A percentile compares a stretch with the other conserved stretches of the same genome.
These are phyloP conservation scores for Sonneratia alba DNA, from an alignment of 345 rosid genomes.

Conservation along the genomic window DNA sequence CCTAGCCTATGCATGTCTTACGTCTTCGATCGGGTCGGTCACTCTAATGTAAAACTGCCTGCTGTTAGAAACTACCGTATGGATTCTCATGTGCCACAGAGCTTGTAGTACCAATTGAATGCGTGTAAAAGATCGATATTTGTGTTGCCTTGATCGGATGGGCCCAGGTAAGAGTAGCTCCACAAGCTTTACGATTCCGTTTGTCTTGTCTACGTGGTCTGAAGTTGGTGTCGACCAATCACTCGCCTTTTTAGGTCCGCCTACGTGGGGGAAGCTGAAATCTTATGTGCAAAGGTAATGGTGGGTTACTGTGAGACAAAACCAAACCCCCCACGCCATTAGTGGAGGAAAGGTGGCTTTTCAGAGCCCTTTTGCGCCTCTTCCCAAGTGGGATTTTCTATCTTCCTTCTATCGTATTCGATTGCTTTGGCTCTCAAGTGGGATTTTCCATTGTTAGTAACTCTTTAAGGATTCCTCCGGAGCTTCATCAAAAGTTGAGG, in stretches of 20 bases:
- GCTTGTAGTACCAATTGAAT: no score
- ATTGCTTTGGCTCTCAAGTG: no score
- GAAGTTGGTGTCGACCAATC: neutral
- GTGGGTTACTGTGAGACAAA: neutral
- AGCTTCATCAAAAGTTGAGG: neutral
- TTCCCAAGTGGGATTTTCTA: neutral
- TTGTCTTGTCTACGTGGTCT: neutral
- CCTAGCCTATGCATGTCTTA: neutral
- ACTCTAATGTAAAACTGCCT: no score
- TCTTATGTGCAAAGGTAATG: neutral
- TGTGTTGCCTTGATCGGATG: neutral
- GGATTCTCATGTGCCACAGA: no score
- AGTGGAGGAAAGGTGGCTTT: conserved; percentile 4
- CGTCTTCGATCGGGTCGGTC: neutral
- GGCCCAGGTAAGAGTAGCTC: neutral
- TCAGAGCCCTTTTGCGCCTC: neutral
- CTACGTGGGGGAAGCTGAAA: neutral
- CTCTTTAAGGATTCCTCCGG: conserved; percentile 1
- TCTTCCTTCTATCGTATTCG: neutral
- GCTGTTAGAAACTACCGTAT: no score
- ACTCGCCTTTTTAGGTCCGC: neutral
- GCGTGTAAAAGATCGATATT: neutral
- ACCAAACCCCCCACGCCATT: neutral
- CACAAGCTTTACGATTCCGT: neutral
- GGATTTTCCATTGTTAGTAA: neutral